A percentile compares a stretch with the other conserved stretches of the same genome.
Conservation (phyloP, 331 rosid genomes). For the Erythrophleum ivorense region DNA sequence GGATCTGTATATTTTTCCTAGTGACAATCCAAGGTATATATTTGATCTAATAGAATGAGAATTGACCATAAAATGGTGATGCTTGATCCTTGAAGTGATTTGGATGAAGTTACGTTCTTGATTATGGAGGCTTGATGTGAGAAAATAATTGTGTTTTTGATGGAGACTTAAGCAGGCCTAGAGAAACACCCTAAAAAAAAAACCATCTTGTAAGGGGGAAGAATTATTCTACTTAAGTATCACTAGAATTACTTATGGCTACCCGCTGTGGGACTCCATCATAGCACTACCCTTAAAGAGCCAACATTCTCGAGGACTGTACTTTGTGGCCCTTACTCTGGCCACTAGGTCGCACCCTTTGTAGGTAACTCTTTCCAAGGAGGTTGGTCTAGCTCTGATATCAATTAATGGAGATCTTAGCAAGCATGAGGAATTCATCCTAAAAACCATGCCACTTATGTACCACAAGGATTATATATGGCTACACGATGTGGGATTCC, state of each 20-base stretch:
- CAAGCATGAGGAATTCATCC: too few relatives aligned
- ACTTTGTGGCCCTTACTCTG: too few relatives aligned
- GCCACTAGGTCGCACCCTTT: too few relatives aligned
- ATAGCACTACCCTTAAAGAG: too few relatives aligned
- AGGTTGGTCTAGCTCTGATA: too few relatives aligned
- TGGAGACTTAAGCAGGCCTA: background rate
- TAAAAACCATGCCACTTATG: too few relatives aligned
- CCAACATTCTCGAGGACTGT: too few relatives aligned
- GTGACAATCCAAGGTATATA: background rate
- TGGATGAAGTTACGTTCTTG: background rate
- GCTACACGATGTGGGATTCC: background rate
- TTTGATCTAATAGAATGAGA: conserved; percentile 19
- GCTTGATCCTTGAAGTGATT: conserved; percentile 10
- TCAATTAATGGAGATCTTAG: too few relatives aligned
- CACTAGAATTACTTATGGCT: too few relatives aligned
- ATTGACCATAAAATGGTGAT: conserved; percentile 12
- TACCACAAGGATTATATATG: too few relatives aligned
- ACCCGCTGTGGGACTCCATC: too few relatives aligned
- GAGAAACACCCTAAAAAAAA: background rate
- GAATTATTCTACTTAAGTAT: background rate
- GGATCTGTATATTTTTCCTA: conserved; percentile 7
- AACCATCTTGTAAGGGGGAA: background rate
- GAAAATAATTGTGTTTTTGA: background rate
- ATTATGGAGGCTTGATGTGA: conserved; percentile 15
- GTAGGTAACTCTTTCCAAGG: too few relatives aligned